These are phyloP conservation scores for Boeremia lycopersici DNA, from an alignment of 2,329 filamentous ascomycete species.

Conservation along the genomic window DNA sequence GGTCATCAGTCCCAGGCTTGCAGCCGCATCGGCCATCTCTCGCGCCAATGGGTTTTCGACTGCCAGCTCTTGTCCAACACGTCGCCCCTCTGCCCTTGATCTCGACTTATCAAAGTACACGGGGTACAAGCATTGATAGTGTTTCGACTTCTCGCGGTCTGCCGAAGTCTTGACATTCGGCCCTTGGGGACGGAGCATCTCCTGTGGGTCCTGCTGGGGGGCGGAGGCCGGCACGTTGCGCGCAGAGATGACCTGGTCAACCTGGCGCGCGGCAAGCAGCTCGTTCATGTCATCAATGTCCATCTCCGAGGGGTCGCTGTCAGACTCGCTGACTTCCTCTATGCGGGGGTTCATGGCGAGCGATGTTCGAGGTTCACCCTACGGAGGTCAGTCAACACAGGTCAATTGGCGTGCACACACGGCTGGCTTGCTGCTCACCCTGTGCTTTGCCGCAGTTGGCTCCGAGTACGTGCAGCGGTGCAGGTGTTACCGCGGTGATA, in stretches of 20 bases:
- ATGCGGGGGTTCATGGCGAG: slow-evolving; percentile 69
- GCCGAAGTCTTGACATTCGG: slow-evolving; percentile 49
- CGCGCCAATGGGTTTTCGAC: slow-evolving; percentile 85
- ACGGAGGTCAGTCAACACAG: neutral
- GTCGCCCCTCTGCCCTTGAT: slow-evolving; percentile 77
- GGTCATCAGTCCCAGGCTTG: slow-evolving; percentile 68
- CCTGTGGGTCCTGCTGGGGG: slow-evolving; percentile 32
- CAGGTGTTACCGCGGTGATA: slow-evolving; percentile 4
- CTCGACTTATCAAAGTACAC: slow-evolving; percentile 88
- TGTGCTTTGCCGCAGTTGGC: neutral
- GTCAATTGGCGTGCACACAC: neutral
- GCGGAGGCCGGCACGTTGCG: slow-evolving; percentile 24
- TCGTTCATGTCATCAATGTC: slow-evolving; percentile 86
- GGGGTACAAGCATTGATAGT: slow-evolving; percentile 90
- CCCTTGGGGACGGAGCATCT: slow-evolving; percentile 46
- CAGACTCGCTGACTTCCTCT: slow-evolving; percentile 89
- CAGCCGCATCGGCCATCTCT: slow-evolving; percentile 81
- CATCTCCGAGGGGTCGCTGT: slow-evolving; percentile 66
- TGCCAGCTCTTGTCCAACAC: slow-evolving; percentile 74
- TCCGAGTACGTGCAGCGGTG: neutral
- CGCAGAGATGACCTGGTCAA: slow-evolving; percentile 57
- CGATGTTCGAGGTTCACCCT: slow-evolving; percentile 4
- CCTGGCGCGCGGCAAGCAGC: slow-evolving; percentile 47
- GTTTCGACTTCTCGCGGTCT: slow-evolving; percentile 65
- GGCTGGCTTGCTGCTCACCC: neutral